These are phyloP conservation scores for Arthrocladium fulminans DNA, from an alignment of 2,329 filamentous ascomycete genomes.

Conservation along the genomic window DNA sequence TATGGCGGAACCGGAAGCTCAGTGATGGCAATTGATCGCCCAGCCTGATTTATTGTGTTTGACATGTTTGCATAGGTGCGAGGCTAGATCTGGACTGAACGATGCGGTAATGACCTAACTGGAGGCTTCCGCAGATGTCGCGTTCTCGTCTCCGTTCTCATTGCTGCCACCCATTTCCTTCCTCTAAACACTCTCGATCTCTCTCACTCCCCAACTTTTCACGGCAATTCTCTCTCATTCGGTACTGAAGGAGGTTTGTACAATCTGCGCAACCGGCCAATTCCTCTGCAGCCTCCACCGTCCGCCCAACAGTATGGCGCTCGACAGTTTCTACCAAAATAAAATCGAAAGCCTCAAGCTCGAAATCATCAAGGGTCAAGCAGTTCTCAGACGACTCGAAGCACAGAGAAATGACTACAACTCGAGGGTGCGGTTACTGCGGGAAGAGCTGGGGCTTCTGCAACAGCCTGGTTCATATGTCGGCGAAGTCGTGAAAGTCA, in stretches of 20 bases:
- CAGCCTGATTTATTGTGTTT: not conserved
- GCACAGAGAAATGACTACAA: slow-evolving; percentile 99
- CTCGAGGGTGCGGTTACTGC: slow-evolving; percentile 84
- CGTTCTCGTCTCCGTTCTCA: not conserved
- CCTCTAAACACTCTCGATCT: not conserved
- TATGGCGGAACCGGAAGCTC: not conserved
- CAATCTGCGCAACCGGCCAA: too few relatives aligned
- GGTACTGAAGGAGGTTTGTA: too few relatives aligned
- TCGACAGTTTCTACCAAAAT: slow-evolving; percentile 99
- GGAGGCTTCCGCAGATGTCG: slow-evolving; percentile 5
- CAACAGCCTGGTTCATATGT: slow-evolving; percentile 98
- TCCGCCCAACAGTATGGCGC: slow-evolving; percentile 65
- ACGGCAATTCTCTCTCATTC: too few relatives aligned
- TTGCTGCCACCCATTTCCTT: not conserved
- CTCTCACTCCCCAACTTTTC: too few relatives aligned
- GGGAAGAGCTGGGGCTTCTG: slow-evolving; percentile 89
- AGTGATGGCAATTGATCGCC: too few relatives aligned
- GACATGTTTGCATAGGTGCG: not conserved
- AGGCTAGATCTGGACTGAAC: not conserved
- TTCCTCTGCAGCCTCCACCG: slow-evolving; percentile 22
- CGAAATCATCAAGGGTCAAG: slow-evolving; percentile 98
- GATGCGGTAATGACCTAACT: not conserved
- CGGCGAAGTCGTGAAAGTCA: slow-evolving; percentile 99
- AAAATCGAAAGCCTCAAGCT: slow-evolving; percentile 99
- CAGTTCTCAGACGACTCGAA: slow-evolving; percentile 85